Evolutionary conservation across 352 stramenopile species (phyloP).

Genomic region (Phytophthora uliginosa): DNA sequence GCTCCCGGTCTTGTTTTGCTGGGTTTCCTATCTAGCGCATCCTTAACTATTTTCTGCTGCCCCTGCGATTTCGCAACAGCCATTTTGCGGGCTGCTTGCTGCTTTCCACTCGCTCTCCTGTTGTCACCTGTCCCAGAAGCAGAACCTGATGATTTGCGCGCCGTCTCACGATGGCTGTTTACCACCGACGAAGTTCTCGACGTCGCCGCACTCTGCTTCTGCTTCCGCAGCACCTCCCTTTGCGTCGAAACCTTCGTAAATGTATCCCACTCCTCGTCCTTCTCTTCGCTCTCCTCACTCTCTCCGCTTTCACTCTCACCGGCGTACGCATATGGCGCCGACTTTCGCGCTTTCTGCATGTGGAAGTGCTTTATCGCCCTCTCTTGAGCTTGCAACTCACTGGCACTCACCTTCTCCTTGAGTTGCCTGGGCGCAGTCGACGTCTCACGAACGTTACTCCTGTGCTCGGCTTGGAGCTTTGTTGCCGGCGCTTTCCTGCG

Average conservation of each 20-base stretch:
- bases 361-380: conserved; percentile 8
- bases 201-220: conserved; percentile 10
- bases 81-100: conserved; percentile 22
- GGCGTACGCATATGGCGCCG: not conserved
- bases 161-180: not conserved
- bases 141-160: not conserved
- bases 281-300: conserved; percentile 24
- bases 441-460: not conserved
- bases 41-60: not conserved
- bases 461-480: conserved; percentile 7
- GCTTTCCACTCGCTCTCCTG: not conserved
- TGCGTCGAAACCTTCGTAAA: conserved; percentile 31
- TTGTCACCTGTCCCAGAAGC: not conserved
- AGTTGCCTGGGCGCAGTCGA: not conserved
- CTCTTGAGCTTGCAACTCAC: conserved; percentile 19
- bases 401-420: conserved; percentile 1
- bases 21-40: not conserved
- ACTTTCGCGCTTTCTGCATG: conserved; percentile 23
- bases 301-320: conserved; percentile 24
- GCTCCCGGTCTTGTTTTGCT: conserved; percentile 4
- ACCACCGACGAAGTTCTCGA: not conserved
- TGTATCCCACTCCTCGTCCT: conserved; percentile 22
- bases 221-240: conserved; percentile 11
- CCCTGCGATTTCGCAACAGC: not conserved
- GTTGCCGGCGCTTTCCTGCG: conserved; percentile 15